Evolutionary conservation across 2,329 filamentous ascomycete species (phyloP), one percentile per base, ranked within the genome.

Genomic region (Pestalotiopsis fici): DNA sequence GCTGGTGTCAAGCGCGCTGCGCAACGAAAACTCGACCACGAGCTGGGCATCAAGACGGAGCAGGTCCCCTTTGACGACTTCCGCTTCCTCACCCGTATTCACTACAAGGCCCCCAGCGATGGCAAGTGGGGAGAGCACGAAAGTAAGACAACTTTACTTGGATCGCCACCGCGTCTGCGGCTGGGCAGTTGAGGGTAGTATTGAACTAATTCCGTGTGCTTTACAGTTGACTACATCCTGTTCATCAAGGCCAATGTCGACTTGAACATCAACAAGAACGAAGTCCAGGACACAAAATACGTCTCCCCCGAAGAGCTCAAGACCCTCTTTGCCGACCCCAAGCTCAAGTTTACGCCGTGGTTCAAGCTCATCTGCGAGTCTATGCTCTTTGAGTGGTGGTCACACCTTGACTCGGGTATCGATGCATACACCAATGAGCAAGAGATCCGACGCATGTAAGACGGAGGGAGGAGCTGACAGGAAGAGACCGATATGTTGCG

Each of bases 81-180:
- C 82, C 89, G 91, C 73, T 99, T 98, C 83, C 86, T 99, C 73
- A 98, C 96, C 2, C 87, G 96, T 78, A 99, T 99, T 79, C 96
- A 99, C 83, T 99, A 99, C 85, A 96, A 96, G 83, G 96, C 96
- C 21, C 93, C 96, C 3, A 97, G 95, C 79, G 93, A 98, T 76
- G 96, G 96, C 66, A 95, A 97, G 83, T 99, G 96, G 96, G 96
- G 96, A 74, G 96, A 99, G 84, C 96, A 99, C 79, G 96, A 99
- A 85, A 95, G 94, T 97, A 85, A 82, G 92, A 84, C 43, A 12
- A 2, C 31, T 15, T 39, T n/a, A 25, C 7, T 23, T 35, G 7
- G 7, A 3, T 35, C 31, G 31, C 31, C 6, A 35, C 31, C 31
- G 31, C 31, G 31, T 54, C 37, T 27, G 37, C 55, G 23, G 47